Evolutionary conservation across 176 grass and related monocot species (phyloP), one percentile per base, ranked within the genome.

Genomic region (Aegilops speltoides): DNA sequence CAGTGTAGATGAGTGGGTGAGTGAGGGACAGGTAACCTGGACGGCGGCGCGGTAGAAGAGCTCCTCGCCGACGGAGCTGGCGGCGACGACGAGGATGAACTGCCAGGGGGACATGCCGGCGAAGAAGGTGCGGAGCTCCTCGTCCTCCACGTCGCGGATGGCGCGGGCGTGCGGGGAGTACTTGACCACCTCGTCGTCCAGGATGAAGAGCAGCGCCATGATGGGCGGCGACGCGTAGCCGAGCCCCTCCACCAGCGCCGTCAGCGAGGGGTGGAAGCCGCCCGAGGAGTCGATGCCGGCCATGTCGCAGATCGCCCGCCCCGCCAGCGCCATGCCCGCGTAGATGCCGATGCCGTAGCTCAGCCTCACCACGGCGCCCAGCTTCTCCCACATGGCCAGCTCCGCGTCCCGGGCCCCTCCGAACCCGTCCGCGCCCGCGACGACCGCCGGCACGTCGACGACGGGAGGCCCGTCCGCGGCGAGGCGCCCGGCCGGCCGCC

Each of bases 181-280:
- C 73, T 98, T 98, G 64, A 98, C 96, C 7, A 98, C 96, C 83
- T 98, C 96, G 91, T 98, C 96, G 41, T 98, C 96, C 70, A 98
- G 93, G 83, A 98, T 98, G 71, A 98, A 98, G 23, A 98, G 75
- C 26, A 98, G 65, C 78, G 88, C 93, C 96, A 98, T 98, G 88
- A 98, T 95, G 2, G 96, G 93, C 38, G 96, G 96, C 85, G 84
- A 92, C 37, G 93, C 96, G 52, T 98, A 98, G 6, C 96, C 96
- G 11, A 98, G 93, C 3, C 96, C 96, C 64, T 98, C 68, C 16
- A 98, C 80, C 23, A 98, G 76, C 20, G 96, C 96, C 59, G 90
- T 87, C 43, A 95, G 77, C 14, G 96, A 98, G 7, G 91, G 86
- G 82, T 94, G 86, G 84, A 94, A 95, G 22, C 96, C 93, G 6